These are phyloP conservation scores for Diaporthe sp. DNA, from an alignment of 2,329 filamentous ascomycete genomes.

Conservation along the genomic window DNA sequence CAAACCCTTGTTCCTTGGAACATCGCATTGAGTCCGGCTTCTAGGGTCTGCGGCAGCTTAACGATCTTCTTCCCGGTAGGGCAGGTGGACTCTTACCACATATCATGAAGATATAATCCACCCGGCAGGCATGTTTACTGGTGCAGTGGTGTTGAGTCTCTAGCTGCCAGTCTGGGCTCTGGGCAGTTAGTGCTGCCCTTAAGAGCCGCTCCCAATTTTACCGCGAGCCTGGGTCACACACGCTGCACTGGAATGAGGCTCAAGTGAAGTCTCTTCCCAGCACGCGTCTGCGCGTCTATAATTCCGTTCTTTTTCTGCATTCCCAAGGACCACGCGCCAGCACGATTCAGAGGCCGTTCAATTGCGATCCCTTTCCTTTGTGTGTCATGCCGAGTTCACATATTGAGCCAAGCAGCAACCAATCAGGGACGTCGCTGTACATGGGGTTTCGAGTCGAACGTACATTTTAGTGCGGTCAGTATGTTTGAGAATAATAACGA, in stretches of 20 bases:
- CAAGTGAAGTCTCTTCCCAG: background rate
- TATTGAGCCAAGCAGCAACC: constrained; percentile 1
- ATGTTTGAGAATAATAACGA: constrained; percentile 23
- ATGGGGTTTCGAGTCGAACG: background rate
- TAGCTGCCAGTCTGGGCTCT: background rate
- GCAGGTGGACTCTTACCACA: constrained; percentile 23
- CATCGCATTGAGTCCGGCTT: constrained; percentile 23
- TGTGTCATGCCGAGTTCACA: constrained; percentile 2
- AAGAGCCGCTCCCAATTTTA: background rate
- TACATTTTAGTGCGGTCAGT: background rate
- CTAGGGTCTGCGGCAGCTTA: constrained; percentile 31
- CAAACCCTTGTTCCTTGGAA: background rate
- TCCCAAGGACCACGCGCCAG: background rate
- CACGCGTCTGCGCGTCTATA: background rate
- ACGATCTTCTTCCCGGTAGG: constrained; percentile 22
- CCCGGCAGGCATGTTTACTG: background rate
- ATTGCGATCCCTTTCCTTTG: background rate
- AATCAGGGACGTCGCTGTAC: background rate
- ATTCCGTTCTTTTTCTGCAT: background rate
- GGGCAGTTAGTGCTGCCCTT: background rate
- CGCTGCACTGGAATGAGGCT: constrained; percentile 28
- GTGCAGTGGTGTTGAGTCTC: background rate
- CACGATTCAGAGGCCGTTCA: background rate
- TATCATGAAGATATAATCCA: background rate
- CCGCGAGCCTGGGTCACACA: constrained; percentile 6